Evolutionary conservation across 768 basidiomycete genomes (phyloP), one percentile per base, ranked within the genome.

Genomic region (Cystobasidium onofrii): DNA sequence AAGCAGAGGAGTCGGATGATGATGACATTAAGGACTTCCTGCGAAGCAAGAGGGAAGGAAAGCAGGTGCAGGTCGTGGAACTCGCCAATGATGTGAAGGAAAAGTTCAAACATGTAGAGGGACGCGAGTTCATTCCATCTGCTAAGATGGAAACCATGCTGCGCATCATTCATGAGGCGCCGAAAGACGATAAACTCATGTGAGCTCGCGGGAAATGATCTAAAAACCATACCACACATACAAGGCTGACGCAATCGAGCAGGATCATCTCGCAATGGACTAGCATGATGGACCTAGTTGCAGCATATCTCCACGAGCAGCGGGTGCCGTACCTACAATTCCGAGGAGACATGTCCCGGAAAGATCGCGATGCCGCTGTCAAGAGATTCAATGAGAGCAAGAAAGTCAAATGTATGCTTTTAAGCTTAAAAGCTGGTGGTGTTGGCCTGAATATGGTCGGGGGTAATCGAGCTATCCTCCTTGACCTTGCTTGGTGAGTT

Each of bases 401-500:
- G 27, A 52, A 27, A 20, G 27, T 46, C 4, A 67, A 67, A 67
- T 43, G 41, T 27, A 41, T 67, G 29, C 34, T 67, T 9, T 52
- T 67, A 46, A 50, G 44, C 18, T 23, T 67, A 23, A 46, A 52
- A 43, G 41, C 44, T 27, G 50, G 41, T 17, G 65, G 65, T 54
- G 65, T 67, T n/a, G 65, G 65, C 15, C 65, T 67, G 4, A 67
- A 46, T 27, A 6, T 67, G 36, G 23, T 29, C 13, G 65, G 41
- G 31, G 65, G 41, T 46, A 67, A 67, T 29, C 43, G 65, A 25
- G 65, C 46, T 9, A 50, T 67, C 15, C 31, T 67, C 10, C 44
- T 67, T 7, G 65, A 67, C 29, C 65, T 67, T 10, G 65, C 65
- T 2, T 67, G 65, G 65, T 50, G 6, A 50, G 46, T 50, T 7